Evolutionary conservation across 2,329 filamentous ascomycete species (phyloP).

Genomic region (Sordariomycetes sp.): DNA sequence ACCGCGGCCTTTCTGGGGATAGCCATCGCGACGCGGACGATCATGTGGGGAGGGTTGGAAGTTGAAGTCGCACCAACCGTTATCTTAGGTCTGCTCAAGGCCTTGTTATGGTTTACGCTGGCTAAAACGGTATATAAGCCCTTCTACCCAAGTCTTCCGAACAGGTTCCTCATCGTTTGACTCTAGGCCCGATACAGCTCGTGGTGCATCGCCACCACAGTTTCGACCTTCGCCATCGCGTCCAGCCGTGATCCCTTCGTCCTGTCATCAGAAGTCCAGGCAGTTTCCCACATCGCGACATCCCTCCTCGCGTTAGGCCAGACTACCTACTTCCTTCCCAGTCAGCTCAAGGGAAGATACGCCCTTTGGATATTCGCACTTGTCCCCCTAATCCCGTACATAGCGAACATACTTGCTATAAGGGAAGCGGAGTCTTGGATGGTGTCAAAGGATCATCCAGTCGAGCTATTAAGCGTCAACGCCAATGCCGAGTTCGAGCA

Average conservation of each 20-base stretch:
- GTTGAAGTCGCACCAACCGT: neutral
- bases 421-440: constrained; percentile 6
- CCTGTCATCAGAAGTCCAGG: constrained; percentile 15
- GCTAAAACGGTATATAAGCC: neutral
- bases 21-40: neutral
- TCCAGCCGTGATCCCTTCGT: constrained; percentile 16
- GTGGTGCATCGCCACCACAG: constrained; percentile 17
- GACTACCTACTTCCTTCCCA: constrained; percentile 17
- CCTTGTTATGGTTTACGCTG: neutral
- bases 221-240: constrained; percentile 20
- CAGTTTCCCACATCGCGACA: constrained; percentile 14
- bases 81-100: neutral
- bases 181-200: constrained; percentile 18
- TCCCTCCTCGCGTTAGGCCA: constrained; percentile 21
- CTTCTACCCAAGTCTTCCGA: neutral
- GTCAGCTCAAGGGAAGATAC: constrained; percentile 13
- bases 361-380: constrained; percentile 15
- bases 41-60: neutral
- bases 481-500: constrained; percentile 18
- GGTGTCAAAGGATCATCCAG: constrained; percentile 17
- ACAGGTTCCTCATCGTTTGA: neutral
- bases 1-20: neutral
- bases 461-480: constrained; percentile 18
- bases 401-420: neutral
- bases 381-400: neutral